Conservation (phyloP, 805 yeast genomes). For the Yarrowia hollandica region DNA sequence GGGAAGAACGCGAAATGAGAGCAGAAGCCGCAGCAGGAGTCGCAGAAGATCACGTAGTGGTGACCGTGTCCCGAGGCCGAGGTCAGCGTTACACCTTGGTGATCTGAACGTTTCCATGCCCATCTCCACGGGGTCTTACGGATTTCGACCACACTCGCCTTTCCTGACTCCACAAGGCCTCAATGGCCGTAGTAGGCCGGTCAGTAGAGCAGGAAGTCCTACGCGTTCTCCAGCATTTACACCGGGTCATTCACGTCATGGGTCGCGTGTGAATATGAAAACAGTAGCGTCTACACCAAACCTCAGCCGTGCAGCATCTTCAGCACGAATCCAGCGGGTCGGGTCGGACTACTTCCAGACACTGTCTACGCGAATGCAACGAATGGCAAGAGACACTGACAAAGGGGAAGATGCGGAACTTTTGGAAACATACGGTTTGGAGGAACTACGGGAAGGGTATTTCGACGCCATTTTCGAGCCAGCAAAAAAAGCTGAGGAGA, state of each 20-base stretch:
- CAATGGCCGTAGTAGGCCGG: slow-evolving; percentile 1
- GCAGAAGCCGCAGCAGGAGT: slow-evolving; percentile 26
- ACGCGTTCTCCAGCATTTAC: slow-evolving; percentile 2
- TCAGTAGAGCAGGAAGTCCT: slow-evolving; percentile 10
- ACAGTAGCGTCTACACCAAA: slow-evolving; percentile 1
- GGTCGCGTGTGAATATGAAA: slow-evolving; percentile 9
- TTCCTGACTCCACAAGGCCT: slow-evolving; percentile 9
- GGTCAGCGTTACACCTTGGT: slow-evolving; percentile 17
- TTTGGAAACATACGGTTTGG: slow-evolving; percentile 44
- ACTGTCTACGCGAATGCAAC: slow-evolving; percentile 7
- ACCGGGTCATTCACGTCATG: slow-evolving; percentile 20
- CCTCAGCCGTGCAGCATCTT: neutral
- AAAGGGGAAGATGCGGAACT: slow-evolving; percentile 40
- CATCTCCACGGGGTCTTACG: slow-evolving; percentile 15
- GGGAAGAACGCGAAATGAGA: slow-evolving; percentile 12
- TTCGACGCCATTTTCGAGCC: slow-evolving; percentile 48
- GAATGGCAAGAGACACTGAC: too few relatives aligned
- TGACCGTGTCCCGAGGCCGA: neutral
- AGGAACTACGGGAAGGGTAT: slow-evolving; percentile 51
- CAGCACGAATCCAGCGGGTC: slow-evolving; percentile 4
- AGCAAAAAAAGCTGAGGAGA: slow-evolving; percentile 1
- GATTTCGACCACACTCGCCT: slow-evolving; percentile 3
- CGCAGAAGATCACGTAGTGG: slow-evolving; percentile 33
- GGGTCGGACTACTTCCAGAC: slow-evolving; percentile 25
- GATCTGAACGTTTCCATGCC: slow-evolving; percentile 18